These are phyloP conservation scores for Kentomonas sorsogonicus DNA, from an alignment of 208 protist genomes.

Conservation along the genomic window DNA sequence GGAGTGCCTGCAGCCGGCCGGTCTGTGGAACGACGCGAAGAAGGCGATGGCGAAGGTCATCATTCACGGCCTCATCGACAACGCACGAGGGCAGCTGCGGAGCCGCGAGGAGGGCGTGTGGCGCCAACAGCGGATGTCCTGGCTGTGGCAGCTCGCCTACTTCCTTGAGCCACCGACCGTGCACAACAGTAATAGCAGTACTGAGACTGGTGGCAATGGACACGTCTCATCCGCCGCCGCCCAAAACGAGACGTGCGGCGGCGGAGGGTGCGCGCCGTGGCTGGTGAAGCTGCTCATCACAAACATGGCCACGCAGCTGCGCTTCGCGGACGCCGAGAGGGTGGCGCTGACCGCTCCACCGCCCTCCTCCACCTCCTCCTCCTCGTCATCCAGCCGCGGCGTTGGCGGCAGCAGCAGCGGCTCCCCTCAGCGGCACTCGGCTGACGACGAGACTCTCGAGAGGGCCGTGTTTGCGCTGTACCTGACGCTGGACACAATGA, in stretches of 20 bases:
- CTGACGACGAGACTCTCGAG: slow-evolving; percentile 32
- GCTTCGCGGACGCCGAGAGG: slow-evolving; percentile 13
- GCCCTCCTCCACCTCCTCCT: no score
- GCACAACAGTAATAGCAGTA: no score
- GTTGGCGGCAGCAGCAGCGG: slow-evolving; percentile 18
- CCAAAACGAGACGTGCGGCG: slow-evolving; percentile 5
- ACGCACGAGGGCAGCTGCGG: slow-evolving; percentile 21
- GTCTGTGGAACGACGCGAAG: slow-evolving; percentile 21
- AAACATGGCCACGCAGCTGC: slow-evolving; percentile 44
- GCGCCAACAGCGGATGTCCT: slow-evolving; percentile 27
- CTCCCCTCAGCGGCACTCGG: neutral
- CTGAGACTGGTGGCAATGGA: no score
- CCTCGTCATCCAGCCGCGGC: no score
- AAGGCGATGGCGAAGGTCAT: slow-evolving; percentile 47
- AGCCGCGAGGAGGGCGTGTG: slow-evolving; percentile 22
- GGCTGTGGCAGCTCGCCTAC: slow-evolving; percentile 40
- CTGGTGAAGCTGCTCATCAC: slow-evolving; percentile 47
- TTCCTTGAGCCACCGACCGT: slow-evolving; percentile 32
- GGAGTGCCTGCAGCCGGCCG: slow-evolving; percentile 4
- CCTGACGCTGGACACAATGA: slow-evolving; percentile 25
- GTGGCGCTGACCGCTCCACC: no score
- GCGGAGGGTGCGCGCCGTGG: slow-evolving; percentile 36
- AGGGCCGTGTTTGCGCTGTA: slow-evolving; percentile 23
- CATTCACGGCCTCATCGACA: slow-evolving; percentile 55
- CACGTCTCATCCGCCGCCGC: no score